phyloP scores from a whole-genome alignment of 73 alveolate genomes.

The Tetrahymena thermophila region DNA sequence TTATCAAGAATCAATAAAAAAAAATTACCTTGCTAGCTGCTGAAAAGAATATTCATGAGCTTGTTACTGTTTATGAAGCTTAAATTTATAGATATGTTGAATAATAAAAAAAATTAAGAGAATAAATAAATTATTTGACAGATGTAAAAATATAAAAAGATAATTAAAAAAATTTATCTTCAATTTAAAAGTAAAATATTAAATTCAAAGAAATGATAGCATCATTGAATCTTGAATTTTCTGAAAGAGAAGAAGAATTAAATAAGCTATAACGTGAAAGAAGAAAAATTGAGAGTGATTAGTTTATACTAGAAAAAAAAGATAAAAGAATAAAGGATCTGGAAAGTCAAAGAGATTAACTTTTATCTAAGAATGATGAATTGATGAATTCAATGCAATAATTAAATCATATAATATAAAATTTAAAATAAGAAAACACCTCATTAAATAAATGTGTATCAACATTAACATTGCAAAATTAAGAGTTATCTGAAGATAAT shows the following conservation, averaged over 20 bases:
- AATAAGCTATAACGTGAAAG: not conserved
- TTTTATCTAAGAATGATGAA: not conserved
- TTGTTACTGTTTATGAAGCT: not conserved
- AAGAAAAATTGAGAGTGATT: not conserved
- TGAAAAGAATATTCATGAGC: not conserved
- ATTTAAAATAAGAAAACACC: not conserved
- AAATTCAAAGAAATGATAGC: not conserved
- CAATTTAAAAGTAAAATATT: not conserved
- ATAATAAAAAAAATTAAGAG: not conserved
- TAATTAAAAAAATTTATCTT: not conserved
- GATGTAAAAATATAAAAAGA: not conserved
- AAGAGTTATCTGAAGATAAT: not conserved
- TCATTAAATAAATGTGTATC: not conserved
- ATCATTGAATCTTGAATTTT: not conserved
- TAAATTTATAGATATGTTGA: not conserved
- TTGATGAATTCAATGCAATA: not conserved
- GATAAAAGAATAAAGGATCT: not conserved
- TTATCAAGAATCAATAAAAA: not conserved
- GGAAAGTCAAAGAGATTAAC: not conserved
- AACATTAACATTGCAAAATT: not conserved
- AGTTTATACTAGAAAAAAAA: not conserved
- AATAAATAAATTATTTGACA: not conserved
- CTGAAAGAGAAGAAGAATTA: not conserved
- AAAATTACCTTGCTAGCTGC: not conserved
- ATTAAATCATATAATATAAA: not conserved